These are phyloP conservation scores for Verticillium zaregamsianum DNA, from an alignment of 2,329 filamentous ascomycete genomes.

Conservation along the genomic window DNA sequence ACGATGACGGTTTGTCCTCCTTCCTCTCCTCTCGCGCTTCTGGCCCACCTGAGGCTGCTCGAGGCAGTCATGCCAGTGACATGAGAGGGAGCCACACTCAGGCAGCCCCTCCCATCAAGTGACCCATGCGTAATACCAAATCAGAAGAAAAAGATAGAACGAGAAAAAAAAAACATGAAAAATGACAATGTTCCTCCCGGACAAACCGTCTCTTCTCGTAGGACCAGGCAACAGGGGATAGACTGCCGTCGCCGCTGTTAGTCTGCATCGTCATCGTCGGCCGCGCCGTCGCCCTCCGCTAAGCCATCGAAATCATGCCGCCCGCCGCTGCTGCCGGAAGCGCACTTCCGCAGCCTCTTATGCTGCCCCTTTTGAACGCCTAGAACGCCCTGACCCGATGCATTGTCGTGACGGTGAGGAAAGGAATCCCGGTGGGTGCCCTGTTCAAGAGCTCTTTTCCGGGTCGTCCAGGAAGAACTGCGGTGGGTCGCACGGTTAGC, in stretches of 20 bases:
- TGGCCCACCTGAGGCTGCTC: not conserved
- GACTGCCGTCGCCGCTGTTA: slow-evolving; percentile 55
- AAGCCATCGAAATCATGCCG: slow-evolving; percentile 20
- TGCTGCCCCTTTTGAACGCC: slow-evolving; percentile 43
- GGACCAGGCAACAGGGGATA: slow-evolving; percentile 65
- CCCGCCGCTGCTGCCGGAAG: slow-evolving; percentile 23
- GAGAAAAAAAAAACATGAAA: slow-evolving; percentile 1
- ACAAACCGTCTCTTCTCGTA: slow-evolving; percentile 28
- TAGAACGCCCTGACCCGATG: slow-evolving; percentile 43
- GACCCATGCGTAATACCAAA: not conserved
- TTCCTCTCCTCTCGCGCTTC: not conserved
- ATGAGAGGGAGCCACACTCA: not conserved
- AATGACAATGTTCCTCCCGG: slow-evolving; percentile 2
- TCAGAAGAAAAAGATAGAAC: slow-evolving; percentile 1
- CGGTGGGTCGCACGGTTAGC: slow-evolving; percentile 8
- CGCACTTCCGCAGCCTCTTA: slow-evolving; percentile 21
- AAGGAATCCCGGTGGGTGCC: slow-evolving; percentile 28
- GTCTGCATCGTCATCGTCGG: slow-evolving; percentile 55
- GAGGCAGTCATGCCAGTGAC: slow-evolving; percentile 1
- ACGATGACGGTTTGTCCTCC: slow-evolving; percentile 20
- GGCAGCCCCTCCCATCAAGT: not conserved
- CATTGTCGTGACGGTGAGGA: slow-evolving; percentile 25
- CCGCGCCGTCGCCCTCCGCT: slow-evolving; percentile 52
- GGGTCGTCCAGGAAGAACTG: slow-evolving; percentile 93
- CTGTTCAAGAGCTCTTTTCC: slow-evolving; percentile 58